Evolutionary conservation across 495 filamentous ascomycete genomes (phyloP).

Genomic region (Bombardia bombarda): DNA sequence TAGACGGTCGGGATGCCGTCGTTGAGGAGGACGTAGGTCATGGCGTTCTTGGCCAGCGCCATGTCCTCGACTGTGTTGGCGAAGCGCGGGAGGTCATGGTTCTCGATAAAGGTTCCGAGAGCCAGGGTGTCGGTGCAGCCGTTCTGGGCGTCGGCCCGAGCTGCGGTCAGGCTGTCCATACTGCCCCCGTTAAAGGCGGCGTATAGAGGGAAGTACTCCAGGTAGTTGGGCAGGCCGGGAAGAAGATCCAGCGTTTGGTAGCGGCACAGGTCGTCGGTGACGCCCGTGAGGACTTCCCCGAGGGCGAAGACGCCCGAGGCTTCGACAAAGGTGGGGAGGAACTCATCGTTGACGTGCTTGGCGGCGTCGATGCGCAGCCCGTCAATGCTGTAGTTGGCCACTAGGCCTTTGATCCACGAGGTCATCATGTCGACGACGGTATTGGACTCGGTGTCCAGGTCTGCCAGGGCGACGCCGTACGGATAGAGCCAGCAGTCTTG

Average conservation of each 20-base stretch:
- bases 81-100: conserved; percentile 71
- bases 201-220: conserved; percentile 63
- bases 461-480: conserved; percentile 50
- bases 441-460: conserved; percentile 55
- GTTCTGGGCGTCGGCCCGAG: conserved; percentile 12
- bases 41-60: conserved; percentile 60
- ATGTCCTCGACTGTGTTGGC: conserved; percentile 46
- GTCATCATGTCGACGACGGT: conserved; percentile 49
- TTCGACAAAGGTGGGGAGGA: conserved; percentile 54
- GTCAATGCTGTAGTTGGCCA: conserved; percentile 68
- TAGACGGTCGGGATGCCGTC: conserved; percentile 44
- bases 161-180: conserved; percentile 8
- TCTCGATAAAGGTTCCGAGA: conserved; percentile 63
- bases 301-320: conserved; percentile 66
- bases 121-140: conserved; percentile 22
- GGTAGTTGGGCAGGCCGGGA: conserved; percentile 58
- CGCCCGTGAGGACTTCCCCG: conserved; percentile 49
- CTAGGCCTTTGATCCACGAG: conserved; percentile 57
- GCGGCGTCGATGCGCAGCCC: conserved; percentile 72
- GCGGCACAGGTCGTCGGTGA: conserved; percentile 19
- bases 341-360: conserved; percentile 62
- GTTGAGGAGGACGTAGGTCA: conserved; percentile 60
- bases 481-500: conserved; percentile 58
- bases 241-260: conserved; percentile 36
- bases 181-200: conserved; percentile 17